Percentiles rank a stretch among this genome's conserved stretches.
Evolutionary conservation across 345 rosid species (phyloP).

Genomic region (Corchorus capsularis): DNA sequence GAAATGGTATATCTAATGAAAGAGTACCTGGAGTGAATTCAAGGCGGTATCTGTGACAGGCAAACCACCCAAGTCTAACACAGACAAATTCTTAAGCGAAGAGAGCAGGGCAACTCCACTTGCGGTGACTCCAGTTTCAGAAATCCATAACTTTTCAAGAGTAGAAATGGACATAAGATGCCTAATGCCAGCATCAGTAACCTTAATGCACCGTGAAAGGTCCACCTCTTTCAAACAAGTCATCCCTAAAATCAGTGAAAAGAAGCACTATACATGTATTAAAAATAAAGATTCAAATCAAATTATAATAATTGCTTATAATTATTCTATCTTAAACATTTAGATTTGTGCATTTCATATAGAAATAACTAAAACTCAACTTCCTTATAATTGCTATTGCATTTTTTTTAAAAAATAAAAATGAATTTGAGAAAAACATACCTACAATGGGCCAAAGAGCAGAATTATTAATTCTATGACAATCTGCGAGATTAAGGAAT

Average conservation of each 20-base stretch:
- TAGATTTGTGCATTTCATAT: not conserved
- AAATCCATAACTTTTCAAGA: conserved; percentile 58
- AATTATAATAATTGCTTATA: not conserved
- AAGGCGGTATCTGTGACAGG: conserved; percentile 71
- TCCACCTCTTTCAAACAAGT: conserved; percentile 69
- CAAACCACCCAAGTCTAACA: conserved; percentile 84
- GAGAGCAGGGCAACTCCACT: conserved; percentile 67
- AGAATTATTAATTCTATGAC: conserved; percentile 64
- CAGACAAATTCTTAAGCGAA: conserved; percentile 57
- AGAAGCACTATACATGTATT: not conserved
- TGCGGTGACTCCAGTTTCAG: conserved; percentile 65
- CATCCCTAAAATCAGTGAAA: conserved; percentile 52
- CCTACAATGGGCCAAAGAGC: conserved; percentile 82
- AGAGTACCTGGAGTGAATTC: conserved; percentile 68
- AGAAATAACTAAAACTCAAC: not conserved
- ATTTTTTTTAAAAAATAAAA: not conserved
- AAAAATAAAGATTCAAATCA: not conserved
- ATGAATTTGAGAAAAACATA: conserved; percentile 10
- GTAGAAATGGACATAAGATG: conserved; percentile 69
- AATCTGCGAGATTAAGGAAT: conserved; percentile 62
- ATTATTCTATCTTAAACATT: not conserved
- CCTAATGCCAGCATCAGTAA: conserved; percentile 67
- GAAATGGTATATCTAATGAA: not conserved
- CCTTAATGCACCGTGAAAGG: conserved; percentile 77
- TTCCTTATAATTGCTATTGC: not conserved